A percentile compares a stretch with the other conserved stretches of the same genome.
Conservation (phyloP, 257 asterid genomes). For the Solanum acaule region DNA sequence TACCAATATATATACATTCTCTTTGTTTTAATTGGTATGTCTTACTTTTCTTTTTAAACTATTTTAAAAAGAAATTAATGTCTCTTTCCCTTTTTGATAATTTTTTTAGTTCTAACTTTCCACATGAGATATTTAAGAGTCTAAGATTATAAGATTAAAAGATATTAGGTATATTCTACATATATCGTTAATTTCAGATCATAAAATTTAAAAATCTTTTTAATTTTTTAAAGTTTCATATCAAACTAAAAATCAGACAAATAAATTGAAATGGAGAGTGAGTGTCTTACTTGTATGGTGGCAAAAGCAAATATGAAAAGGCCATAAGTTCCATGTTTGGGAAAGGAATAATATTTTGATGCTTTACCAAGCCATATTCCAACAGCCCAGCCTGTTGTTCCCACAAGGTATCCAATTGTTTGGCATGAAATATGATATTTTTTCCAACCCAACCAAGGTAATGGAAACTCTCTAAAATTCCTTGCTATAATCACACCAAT, state of each 20-base stretch:
- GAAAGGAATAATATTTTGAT: constrained; percentile 24
- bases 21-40: no score
- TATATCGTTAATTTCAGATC: no score
- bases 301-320: constrained; percentile 34
- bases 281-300: constrained; percentile 35
- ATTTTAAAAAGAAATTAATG: no score
- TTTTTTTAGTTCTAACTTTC: no score
- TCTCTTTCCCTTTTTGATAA: no score
- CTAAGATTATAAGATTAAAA: no score
- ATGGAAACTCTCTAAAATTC: constrained; percentile 23
- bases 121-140: not conserved
- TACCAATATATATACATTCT: no score
- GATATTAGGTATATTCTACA: not conserved
- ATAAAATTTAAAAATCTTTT: not conserved
- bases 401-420: constrained; percentile 31
- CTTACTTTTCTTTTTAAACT: no score
- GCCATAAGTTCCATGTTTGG: constrained; percentile 25
- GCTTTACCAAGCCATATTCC: constrained; percentile 45
- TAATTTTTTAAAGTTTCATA: no score
- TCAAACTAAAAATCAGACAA: not conserved
- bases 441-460: constrained; percentile 1
- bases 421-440: constrained; percentile 30
- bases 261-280: not conserved
- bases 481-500: constrained; percentile 45
- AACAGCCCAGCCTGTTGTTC: constrained; percentile 31